Evolutionary conservation across 1,139 yeast genomes (phyloP).

Genomic region (Taphrina populina): DNA sequence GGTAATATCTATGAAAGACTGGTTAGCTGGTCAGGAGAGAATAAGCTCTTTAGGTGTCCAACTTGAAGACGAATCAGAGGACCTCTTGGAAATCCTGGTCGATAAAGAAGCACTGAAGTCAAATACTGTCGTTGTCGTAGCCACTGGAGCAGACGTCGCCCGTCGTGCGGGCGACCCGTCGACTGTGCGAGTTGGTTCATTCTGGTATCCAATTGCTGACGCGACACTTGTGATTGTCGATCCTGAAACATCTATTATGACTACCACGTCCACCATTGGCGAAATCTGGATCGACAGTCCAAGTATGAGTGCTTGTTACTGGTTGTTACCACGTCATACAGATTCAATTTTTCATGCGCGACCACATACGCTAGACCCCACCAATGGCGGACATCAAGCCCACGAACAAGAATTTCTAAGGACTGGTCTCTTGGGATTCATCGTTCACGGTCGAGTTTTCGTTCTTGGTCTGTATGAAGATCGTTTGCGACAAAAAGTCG

Average conservation of each 20-base stretch:
- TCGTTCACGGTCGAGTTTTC: constrained; percentile 80
- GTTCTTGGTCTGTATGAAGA: constrained; percentile 90
- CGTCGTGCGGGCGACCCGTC: constrained; percentile 43
- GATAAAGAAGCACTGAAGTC: constrained; percentile 79
- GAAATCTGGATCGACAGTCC: constrained; percentile 96
- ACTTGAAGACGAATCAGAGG: constrained; percentile 46
- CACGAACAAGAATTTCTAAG: constrained; percentile 62
- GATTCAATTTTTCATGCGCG: constrained; percentile 77
- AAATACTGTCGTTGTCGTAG: constrained; percentile 65
- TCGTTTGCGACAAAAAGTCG: constrained; percentile 65
- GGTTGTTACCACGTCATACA: constrained; percentile 70
- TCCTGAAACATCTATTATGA: constrained; percentile 75
- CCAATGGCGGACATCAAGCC: constrained; percentile 19
- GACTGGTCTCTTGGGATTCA: constrained; percentile 87
- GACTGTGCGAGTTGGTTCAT: constrained; percentile 75
- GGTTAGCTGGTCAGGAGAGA: constrained; percentile 75
- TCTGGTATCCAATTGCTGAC: constrained; percentile 92
- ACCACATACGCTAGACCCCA: constrained; percentile 27
- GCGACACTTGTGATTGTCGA: constrained; percentile 91
- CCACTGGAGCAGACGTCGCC: constrained; percentile 53
- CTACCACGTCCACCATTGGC: constrained; percentile 78
- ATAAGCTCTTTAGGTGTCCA: constrained; percentile 41
- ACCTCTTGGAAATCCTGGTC: constrained; percentile 66
- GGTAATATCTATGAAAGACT: constrained; percentile 86
- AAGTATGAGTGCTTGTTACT: constrained; percentile 82